phyloP scores from a whole-genome alignment of 306 rosid species.

The Trifolium dubium region DNA sequence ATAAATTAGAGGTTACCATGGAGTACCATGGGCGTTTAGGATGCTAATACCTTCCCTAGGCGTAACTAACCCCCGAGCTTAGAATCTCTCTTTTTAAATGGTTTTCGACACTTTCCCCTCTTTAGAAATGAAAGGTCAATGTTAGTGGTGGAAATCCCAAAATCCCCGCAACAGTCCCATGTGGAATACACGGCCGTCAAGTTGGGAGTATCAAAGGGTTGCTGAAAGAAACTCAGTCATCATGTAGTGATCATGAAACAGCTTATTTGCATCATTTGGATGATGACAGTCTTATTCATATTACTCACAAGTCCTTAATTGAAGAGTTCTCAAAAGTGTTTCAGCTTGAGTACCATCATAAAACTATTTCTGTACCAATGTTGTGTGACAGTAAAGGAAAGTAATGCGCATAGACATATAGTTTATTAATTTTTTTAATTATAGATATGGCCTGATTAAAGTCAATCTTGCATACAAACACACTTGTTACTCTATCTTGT shows the following conservation, averaged over 20 bases:
- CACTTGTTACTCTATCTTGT: neutral
- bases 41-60: no score
- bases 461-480: neutral
- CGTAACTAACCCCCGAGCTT: no score
- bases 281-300: constrained; percentile 56
- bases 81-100: no score
- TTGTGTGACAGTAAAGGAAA: constrained; percentile 30
- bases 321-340: constrained; percentile 69
- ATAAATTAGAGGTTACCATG: no score
- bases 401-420: constrained; percentile 1
- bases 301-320: constrained; percentile 55
- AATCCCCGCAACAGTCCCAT: no score
- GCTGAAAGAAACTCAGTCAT: constrained; percentile 44
- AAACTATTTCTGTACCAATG: constrained; percentile 39
- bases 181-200: constrained; percentile 64
- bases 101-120: no score
- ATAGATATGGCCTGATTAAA: neutral
- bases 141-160: no score
- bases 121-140: no score
- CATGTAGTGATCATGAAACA: constrained; percentile 25
- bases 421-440: neutral
- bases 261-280: constrained; percentile 24
- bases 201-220: constrained; percentile 71
- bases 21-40: no score
- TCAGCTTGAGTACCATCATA: constrained; percentile 51